Evolutionary conservation across 2,329 filamentous ascomycete species (phyloP).

Genomic region (Fusarium incarnatum): DNA sequence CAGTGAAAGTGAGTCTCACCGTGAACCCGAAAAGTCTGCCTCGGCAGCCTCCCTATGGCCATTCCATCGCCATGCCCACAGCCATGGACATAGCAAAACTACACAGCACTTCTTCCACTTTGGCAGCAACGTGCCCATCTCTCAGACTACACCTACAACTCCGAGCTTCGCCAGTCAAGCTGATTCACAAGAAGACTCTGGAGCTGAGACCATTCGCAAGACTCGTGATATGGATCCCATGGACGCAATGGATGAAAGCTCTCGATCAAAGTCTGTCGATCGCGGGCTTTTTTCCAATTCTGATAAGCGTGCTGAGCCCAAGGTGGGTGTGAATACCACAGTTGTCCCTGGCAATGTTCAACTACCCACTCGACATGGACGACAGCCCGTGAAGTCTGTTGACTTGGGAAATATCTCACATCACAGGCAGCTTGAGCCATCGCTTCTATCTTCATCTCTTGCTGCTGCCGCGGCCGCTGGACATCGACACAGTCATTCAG

Average conservation of each 20-base stretch:
- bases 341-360: constrained; percentile 71
- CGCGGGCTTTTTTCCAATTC: constrained; percentile 67
- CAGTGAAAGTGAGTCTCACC: constrained; percentile 44
- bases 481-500: constrained; percentile 59
- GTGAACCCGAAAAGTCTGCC: constrained; percentile 41
- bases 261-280: constrained; percentile 73
- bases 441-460: constrained; percentile 55
- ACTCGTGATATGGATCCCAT: constrained; percentile 55
- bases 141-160: constrained; percentile 51
- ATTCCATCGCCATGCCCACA: constrained; percentile 55
- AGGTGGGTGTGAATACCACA: constrained; percentile 71
- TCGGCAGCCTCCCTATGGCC: constrained; percentile 46
- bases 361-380: constrained; percentile 56
- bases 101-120: constrained; percentile 56
- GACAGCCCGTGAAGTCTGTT: constrained; percentile 60
- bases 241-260: constrained; percentile 58
- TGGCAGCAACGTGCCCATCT: constrained; percentile 39
- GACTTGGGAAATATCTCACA: constrained; percentile 52
- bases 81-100: constrained; percentile 56
- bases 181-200: constrained; percentile 58
- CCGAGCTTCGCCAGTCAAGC: constrained; percentile 51
- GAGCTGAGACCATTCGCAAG: constrained; percentile 50
- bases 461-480: constrained; percentile 48
- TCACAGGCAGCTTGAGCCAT: constrained; percentile 50
- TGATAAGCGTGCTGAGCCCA: constrained; percentile 73